Conservation (phyloP, 495 filamentous ascomycete genomes). For the Penicillium turbatum region DNA sequence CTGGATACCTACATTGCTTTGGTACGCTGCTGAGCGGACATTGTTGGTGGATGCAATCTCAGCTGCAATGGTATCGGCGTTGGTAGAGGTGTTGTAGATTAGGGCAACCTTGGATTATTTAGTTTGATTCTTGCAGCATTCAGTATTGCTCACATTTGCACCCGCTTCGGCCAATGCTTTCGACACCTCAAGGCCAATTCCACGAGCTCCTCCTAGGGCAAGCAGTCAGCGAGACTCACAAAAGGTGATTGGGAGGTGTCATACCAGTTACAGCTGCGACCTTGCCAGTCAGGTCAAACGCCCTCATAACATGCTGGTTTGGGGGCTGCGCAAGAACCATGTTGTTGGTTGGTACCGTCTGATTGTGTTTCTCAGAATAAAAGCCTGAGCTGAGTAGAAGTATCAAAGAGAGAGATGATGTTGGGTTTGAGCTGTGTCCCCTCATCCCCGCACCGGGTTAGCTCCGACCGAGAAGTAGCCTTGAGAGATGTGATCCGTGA, state of each 20-base stretch:
- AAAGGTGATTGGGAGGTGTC: not conserved
- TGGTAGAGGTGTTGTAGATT: conserved; percentile 74
- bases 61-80: conserved; percentile 59
- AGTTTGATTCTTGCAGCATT: not conserved
- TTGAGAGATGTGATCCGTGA: not conserved
- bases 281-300: conserved; percentile 36
- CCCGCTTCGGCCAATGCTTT: conserved; percentile 72
- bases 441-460: conserved; percentile 9
- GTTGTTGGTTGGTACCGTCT: conserved; percentile 1
- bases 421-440: not conserved
- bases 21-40: conserved; percentile 61
- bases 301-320: conserved; percentile 35
- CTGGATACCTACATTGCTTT: conserved; percentile 58
- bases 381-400: not conserved
- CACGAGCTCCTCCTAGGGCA: conserved; percentile 61
- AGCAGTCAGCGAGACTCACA: not conserved
- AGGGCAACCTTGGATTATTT: conserved; percentile 45
- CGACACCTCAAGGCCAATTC: conserved; percentile 74
- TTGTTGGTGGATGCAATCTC: conserved; percentile 69
- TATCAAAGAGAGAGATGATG: not conserved
- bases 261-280: conserved; percentile 34
- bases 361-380: not conserved
- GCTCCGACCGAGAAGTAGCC: conserved; percentile 3
- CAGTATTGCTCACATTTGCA: conserved; percentile 47
- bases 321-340: conserved; percentile 40